Conservation (phyloP, 2,329 filamentous ascomycete species). For the Diaporthe caulivora region DNA sequence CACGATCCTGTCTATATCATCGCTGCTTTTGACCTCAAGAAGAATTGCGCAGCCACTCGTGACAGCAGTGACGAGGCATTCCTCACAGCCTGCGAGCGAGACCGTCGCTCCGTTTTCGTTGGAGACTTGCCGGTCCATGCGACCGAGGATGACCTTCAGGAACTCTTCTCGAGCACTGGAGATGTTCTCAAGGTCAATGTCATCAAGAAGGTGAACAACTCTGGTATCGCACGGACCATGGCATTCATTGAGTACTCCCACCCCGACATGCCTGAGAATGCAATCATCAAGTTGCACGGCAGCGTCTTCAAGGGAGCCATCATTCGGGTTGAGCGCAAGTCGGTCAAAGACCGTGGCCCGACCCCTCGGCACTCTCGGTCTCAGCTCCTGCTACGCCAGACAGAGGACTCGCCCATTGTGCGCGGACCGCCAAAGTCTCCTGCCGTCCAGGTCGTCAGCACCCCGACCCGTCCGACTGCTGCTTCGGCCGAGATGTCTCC, state of each 20-base stretch:
- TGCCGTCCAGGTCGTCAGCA: constrained; percentile 21
- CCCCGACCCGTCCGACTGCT: constrained; percentile 26
- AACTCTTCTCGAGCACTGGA: constrained; percentile 45
- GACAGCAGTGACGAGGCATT: constrained; percentile 47
- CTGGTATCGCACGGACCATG: constrained; percentile 43
- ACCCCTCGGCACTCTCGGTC: constrained; percentile 31
- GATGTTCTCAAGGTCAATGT: constrained; percentile 47
- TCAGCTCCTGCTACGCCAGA: constrained; percentile 27
- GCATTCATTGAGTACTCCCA: constrained; percentile 47
- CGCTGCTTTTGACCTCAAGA: constrained; percentile 50
- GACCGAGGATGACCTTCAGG: constrained; percentile 44
- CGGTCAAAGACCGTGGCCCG: constrained; percentile 35
- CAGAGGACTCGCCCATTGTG: constrained; percentile 19
- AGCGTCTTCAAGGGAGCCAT: constrained; percentile 27
- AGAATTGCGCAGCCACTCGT: constrained; percentile 41
- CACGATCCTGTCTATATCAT: constrained; percentile 49
- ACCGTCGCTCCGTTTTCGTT: constrained; percentile 52
- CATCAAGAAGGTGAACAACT: constrained; percentile 44
- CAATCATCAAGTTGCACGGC: constrained; percentile 36
- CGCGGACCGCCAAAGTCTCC: constrained; percentile 18
- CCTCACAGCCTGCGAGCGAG: constrained; percentile 49
- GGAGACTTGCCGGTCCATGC: constrained; percentile 47
- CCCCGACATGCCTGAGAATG: constrained; percentile 41
- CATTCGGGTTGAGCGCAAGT: constrained; percentile 39
- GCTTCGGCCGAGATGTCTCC: constrained; percentile 28